phyloP scores from a whole-genome alignment of 2,329 filamentous ascomycete species.

The Fusarium sterilihyphosum region DNA sequence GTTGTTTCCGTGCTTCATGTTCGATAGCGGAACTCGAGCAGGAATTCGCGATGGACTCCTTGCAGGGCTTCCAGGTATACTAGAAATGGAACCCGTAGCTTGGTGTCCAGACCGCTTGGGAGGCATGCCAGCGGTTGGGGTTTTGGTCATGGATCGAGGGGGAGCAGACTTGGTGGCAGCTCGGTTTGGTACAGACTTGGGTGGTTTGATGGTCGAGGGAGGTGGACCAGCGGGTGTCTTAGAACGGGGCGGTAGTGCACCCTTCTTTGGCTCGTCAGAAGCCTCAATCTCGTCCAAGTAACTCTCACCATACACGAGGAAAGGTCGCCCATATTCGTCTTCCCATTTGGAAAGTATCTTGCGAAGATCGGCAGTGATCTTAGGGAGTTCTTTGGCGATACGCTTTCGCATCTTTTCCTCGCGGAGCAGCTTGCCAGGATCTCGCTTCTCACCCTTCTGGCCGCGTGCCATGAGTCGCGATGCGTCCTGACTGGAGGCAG shows the following conservation, averaged over 20 bases:
- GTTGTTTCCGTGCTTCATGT: slow-evolving; percentile 76
- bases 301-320: slow-evolving; percentile 90
- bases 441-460: slow-evolving; percentile 91
- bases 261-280: slow-evolving; percentile 62
- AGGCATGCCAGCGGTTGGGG: slow-evolving; percentile 58
- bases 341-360: slow-evolving; percentile 89
- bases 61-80: slow-evolving; percentile 46
- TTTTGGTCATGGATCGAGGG: slow-evolving; percentile 61
- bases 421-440: slow-evolving; percentile 90
- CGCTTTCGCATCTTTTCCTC: slow-evolving; percentile 99
- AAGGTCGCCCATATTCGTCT: slow-evolving; percentile 91
- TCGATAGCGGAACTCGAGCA: slow-evolving; percentile 74
- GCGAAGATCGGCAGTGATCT: slow-evolving; percentile 84
- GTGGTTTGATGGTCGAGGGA: slow-evolving; percentile 53
- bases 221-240: slow-evolving; percentile 79
- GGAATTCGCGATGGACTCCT: slow-evolving; percentile 67
- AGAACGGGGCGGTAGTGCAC: slow-evolving; percentile 62
- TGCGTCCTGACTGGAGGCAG: slow-evolving; percentile 92
- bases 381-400: slow-evolving; percentile 94
- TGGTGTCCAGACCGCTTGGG: slow-evolving; percentile 44
- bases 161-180: slow-evolving; percentile 47
- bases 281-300: slow-evolving; percentile 88
- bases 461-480: slow-evolving; percentile 92
- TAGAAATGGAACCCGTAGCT: slow-evolving; percentile 25
- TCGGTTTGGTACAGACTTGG: slow-evolving; percentile 47